Evolutionary conservation across 805 yeast genomes (phyloP).

Genomic region (Suhomyces prunicola): DNA sequence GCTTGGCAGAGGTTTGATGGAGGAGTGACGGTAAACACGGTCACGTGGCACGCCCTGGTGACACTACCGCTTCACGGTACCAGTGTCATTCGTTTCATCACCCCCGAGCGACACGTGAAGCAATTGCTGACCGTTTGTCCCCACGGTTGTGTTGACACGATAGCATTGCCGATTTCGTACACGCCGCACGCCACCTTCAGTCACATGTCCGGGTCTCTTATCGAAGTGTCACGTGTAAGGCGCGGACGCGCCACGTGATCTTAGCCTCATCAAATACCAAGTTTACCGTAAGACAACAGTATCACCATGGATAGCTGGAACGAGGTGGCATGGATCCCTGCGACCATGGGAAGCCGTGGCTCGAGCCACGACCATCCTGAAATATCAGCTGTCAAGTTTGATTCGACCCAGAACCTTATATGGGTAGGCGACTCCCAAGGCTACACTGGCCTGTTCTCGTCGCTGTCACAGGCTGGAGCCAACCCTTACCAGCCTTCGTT

Average conservation of each 20-base stretch:
- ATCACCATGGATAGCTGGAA: slow-evolving; percentile 12
- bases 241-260: too few relatives aligned
- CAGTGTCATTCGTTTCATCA: too few relatives aligned
- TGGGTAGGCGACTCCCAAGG: slow-evolving; percentile 83
- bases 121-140: neutral
- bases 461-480: slow-evolving; percentile 11
- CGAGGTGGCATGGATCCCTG: slow-evolving; percentile 13
- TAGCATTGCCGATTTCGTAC: neutral
- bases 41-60: neutral
- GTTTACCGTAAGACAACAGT: too few relatives aligned
- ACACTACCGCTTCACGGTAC: neutral
- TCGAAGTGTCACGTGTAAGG: too few relatives aligned
- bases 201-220: too few relatives aligned
- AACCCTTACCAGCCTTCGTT: slow-evolving; percentile 17
- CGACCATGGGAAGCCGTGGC: slow-evolving; percentile 3
- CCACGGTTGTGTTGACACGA: neutral
- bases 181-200: neutral
- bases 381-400: slow-evolving; percentile 48
- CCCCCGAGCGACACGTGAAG: neutral
- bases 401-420: slow-evolving; percentile 66
- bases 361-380: slow-evolving; percentile 1
- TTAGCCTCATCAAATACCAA: too few relatives aligned
- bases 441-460: slow-evolving; percentile 30
- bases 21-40: too few relatives aligned
- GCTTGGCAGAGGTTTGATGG: too few relatives aligned